Percentiles rank a stretch among this genome's conserved stretches.
Evolutionary conservation across 805 yeast genomes (phyloP).

Genomic region (Barnettozyma pratensis): DNA sequence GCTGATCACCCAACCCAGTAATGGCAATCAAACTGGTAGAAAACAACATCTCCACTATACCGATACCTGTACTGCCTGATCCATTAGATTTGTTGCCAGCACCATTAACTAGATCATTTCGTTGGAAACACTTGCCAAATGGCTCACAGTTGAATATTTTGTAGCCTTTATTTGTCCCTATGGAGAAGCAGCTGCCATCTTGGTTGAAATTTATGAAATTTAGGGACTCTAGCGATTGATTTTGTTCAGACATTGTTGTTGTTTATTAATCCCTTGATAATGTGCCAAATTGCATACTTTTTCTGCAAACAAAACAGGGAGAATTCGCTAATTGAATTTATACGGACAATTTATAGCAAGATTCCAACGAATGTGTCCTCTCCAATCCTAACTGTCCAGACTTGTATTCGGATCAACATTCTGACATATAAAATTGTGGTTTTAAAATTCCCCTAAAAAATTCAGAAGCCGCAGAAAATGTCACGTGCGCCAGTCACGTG

Average conservation of each 20-base stretch:
- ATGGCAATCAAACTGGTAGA: slow-evolving; percentile 65
- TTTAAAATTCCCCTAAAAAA: not conserved
- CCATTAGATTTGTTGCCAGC: not conserved
- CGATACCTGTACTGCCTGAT: slow-evolving; percentile 35
- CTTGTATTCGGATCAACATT: not conserved
- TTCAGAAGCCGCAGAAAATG: not conserved
- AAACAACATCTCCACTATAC: slow-evolving; percentile 73
- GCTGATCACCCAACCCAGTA: slow-evolving; percentile 69
- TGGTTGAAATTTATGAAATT: slow-evolving; percentile 67
- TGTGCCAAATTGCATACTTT: too few relatives aligned
- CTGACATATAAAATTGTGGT: not conserved
- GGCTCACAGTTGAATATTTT: slow-evolving; percentile 69
- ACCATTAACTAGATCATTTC: slow-evolving; percentile 35
- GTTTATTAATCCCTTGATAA: not conserved
- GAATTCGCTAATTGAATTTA: too few relatives aligned
- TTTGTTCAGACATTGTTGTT: slow-evolving; percentile 1
- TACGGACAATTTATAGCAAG: too few relatives aligned
- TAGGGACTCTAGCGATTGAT: slow-evolving; percentile 19
- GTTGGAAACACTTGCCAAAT: slow-evolving; percentile 47
- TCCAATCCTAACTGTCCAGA: not conserved
- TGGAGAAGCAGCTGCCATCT: slow-evolving; percentile 65
- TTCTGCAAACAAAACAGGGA: too few relatives aligned
- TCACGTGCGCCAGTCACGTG: not conserved
- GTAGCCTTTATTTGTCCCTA: slow-evolving; percentile 60
- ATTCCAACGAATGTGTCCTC: too few relatives aligned